Evolutionary conservation across 208 protist genomes (phyloP).

Genomic region (Leishmania gerbilli): DNA sequence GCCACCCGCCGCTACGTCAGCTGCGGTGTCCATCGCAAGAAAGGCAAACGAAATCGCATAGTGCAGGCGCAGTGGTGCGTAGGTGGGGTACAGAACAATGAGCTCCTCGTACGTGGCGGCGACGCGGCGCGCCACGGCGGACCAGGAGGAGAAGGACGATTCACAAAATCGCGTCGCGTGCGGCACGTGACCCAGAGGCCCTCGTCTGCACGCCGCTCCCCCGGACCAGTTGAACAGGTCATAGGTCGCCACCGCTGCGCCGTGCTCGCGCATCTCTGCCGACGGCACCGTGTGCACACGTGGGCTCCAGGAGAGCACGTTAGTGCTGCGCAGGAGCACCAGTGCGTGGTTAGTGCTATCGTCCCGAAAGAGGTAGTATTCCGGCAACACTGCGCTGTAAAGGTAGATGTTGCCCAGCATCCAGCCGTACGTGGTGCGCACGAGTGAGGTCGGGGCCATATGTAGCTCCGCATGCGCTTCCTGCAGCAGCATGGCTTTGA

Average conservation of each 20-base stretch:
- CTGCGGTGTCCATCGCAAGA: conserved; percentile 2
- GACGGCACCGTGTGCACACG: conserved; percentile 16
- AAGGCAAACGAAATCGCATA: conserved; percentile 45
- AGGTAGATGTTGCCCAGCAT: conserved; percentile 44
- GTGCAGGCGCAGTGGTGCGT: conserved; percentile 73
- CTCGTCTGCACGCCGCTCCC: conserved; percentile 23
- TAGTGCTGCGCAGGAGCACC: conserved; percentile 48
- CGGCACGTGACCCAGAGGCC: conserved; percentile 8
- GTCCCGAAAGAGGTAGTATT: conserved; percentile 70
- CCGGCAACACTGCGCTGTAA: conserved; percentile 47
- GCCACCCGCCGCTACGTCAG: neutral
- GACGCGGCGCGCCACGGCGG: conserved; percentile 31
- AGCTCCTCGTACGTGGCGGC: conserved; percentile 82
- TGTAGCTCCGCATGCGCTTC: conserved; percentile 24
- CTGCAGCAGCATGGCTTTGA: conserved; percentile 44
- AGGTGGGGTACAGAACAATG: conserved; percentile 67
- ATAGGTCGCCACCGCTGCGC: conserved; percentile 3
- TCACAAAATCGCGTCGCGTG: conserved; percentile 51
- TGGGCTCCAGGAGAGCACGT: conserved; percentile 48
- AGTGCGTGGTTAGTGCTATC: conserved; percentile 37
- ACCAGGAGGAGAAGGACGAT: conserved; percentile 39
- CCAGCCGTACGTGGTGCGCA: conserved; percentile 34
- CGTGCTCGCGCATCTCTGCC: neutral
- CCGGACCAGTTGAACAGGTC: conserved; percentile 59
- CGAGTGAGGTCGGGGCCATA: conserved; percentile 27